Evolutionary conservation across 306 rosid species (phyloP), one percentile per base, ranked within the genome.

Genomic region (Potentilla sterilis): DNA sequence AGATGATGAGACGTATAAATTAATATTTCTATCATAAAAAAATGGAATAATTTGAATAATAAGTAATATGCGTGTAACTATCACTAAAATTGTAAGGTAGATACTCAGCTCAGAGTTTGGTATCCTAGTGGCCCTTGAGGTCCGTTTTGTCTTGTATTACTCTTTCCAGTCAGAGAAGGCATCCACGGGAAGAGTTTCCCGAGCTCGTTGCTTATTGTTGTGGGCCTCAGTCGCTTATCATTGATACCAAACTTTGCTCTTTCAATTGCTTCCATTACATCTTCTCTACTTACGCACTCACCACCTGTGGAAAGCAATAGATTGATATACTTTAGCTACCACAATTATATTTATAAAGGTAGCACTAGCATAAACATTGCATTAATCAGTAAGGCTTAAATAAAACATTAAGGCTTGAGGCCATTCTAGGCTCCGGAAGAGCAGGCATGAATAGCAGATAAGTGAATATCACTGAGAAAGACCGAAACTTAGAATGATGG

Each of bases 241-340:
- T 82, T 89, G 74, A 94, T 92, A 43, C 96, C 97, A 73, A 86
- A 94, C 80, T 90, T 92, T 42, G 98, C 97, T 85, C 98, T 92
- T 83, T 92, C 97, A 61, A 92, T 85, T 11, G 98, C 98, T 86
- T 88, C 96, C 96, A 92, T 90, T 81, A 92, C 81, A 75, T 92
- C 97, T 80, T 88, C 98, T 81, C 97, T 90, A 67, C 83, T 85
- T 71, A 94, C 94, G 46, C 65, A 84, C 79, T 94, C 93, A 81
- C 90, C 86, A 65, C 96, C 98, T 93, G 85, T 73, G 77, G 38
- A 72, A 28, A 9, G 73, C 65, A 74, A 82, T 48, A 76, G 61
- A 44, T 55, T 48, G 7, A 79, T 24, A 43, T 49, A 40, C 40
- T 14, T 34, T 46, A 51, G 40, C 80, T 71, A 62, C 43, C 34